Percentiles rank a stretch among this genome's conserved stretches.
Conservation (phyloP, 176 grass and related monocot species). For the Miscanthus lutarioriparius region DNA sequence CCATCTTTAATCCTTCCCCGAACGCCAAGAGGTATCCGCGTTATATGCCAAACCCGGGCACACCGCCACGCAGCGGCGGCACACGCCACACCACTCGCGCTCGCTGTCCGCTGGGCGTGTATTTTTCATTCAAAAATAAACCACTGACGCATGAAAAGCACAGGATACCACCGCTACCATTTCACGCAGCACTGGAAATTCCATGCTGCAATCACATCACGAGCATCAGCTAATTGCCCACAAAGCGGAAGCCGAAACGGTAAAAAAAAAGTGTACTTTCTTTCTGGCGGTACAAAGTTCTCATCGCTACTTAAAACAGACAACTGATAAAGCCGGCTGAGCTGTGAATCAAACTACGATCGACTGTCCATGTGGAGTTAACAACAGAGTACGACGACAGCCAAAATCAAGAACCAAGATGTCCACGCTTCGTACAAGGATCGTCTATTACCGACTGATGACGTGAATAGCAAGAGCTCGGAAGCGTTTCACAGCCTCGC, state of each 20-base stretch:
- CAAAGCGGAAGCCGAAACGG: not conserved
- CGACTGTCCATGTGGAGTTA: not conserved
- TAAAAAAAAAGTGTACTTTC: not conserved
- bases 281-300: constrained; percentile 1
- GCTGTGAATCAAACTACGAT: constrained; percentile 22
- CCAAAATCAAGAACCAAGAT: not conserved
- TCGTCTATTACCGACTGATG: not conserved
- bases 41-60: not conserved
- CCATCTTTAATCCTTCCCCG: not conserved
- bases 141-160: not conserved
- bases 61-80: not conserved
- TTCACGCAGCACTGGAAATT: not conserved
- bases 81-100: not conserved
- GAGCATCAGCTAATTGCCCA: not conserved
- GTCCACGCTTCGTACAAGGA: not conserved
- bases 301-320: constrained; percentile 15
- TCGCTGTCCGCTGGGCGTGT: no score
- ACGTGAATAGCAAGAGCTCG: not conserved
- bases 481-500: constrained; percentile 44
- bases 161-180: not conserved
- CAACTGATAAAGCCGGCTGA: not conserved
- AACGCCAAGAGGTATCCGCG: not conserved
- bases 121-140: not conserved
- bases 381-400: not conserved
- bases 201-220: not conserved